Evolutionary conservation across 306 rosid species (phyloP).

Genomic region (Dalbergia cochinchinensis): DNA sequence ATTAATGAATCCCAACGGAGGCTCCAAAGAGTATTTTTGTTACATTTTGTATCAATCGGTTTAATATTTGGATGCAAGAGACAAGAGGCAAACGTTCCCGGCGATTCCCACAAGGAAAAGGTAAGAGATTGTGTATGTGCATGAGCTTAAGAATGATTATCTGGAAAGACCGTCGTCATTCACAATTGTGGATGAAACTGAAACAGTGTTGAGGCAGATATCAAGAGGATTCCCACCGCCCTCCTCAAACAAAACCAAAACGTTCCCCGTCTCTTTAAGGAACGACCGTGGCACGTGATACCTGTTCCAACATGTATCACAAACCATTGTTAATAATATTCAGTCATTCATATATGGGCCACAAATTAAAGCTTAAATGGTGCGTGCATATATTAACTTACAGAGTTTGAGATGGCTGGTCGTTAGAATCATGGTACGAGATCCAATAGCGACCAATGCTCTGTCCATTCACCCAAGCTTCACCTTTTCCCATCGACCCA

Average conservation of each 20-base stretch:
- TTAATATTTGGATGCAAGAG: background rate
- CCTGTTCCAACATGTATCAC: constrained; percentile 33
- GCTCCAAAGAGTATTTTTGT: background rate
- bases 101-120: no score
- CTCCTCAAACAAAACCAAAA: constrained; percentile 64
- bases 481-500: constrained; percentile 70
- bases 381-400: constrained; percentile 29
- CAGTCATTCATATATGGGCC: background rate
- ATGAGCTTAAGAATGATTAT: background rate
- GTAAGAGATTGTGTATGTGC: background rate
- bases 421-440: constrained; percentile 52
- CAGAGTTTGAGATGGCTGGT: constrained; percentile 62
- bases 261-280: constrained; percentile 50
- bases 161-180: background rate
- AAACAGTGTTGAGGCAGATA: constrained; percentile 55
- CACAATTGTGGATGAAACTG: constrained; percentile 42
- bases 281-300: constrained; percentile 71
- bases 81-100: no score
- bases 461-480: constrained; percentile 71
- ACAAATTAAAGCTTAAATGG: background rate
- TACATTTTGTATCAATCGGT: background rate
- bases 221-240: constrained; percentile 66
- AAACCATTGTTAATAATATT: background rate
- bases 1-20: background rate
- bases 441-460: constrained; percentile 79